phyloP scores from a whole-genome alignment of 148 eudicot species.

The Chenopodium quinoa region DNA sequence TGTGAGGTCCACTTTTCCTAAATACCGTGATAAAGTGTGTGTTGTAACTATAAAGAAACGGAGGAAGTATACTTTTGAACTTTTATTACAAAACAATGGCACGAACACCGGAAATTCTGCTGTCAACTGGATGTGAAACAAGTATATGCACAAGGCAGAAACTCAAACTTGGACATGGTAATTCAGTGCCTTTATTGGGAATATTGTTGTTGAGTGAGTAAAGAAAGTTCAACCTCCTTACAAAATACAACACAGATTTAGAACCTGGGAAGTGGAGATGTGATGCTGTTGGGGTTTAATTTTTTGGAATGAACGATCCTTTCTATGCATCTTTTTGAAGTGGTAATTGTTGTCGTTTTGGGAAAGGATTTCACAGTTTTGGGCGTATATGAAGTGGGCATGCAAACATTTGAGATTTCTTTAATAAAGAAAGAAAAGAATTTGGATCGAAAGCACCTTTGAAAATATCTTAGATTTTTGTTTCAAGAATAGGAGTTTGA shows the following conservation, averaged over 20 bases:
- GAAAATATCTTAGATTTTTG: neutral
- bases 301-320: neutral
- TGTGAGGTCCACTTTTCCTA: no score
- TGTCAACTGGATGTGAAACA: neutral
- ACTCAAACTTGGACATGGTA: neutral
- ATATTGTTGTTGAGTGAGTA: neutral
- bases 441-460: neutral
- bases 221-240: neutral
- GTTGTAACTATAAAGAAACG: no score
- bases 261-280: neutral
- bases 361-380: neutral
- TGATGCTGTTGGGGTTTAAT: neutral
- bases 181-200: neutral
- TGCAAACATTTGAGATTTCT: neutral
- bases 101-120: neutral
- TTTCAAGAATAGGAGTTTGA: neutral
- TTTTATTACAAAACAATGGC: neutral
- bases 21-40: no score
- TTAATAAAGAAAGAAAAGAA: neutral
- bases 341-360: neutral
- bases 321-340: neutral
- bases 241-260: neutral
- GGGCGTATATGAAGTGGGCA: neutral
- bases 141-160: neutral
- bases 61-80: neutral